A percentile compares a stretch with the other conserved stretches of the same genome.
phyloP scores from a whole-genome alignment of 257 asterid species.

The Solanum lycopersicoides region DNA sequence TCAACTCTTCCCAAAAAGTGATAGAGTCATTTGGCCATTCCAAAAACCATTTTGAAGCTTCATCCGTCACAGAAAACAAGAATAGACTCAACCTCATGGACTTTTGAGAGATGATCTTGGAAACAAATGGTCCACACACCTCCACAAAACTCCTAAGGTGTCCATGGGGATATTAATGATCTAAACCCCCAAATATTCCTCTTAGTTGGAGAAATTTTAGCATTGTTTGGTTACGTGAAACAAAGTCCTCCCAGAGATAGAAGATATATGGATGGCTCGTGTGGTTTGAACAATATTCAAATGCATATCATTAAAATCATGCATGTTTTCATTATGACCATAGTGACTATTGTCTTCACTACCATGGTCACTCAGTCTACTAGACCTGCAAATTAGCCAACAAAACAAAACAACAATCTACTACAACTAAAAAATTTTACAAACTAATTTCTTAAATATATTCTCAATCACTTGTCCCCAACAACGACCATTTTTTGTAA shows the following conservation, averaged over 20 bases:
- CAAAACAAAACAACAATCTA: not conserved
- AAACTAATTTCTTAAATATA: too few relatives aligned
- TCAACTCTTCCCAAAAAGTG: too few relatives aligned
- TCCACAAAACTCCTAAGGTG: not conserved
- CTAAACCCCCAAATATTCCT: not conserved
- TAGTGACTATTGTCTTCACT: not conserved
- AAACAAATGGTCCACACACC: not conserved
- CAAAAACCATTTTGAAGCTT: not conserved
- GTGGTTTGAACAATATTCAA: not conserved
- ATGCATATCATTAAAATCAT: not conserved
- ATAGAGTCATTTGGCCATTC: too few relatives aligned
- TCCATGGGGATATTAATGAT: not conserved
- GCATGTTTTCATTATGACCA: not conserved
- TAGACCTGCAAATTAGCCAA: not conserved
- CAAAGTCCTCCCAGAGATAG: not conserved
- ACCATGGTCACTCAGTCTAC: not conserved
- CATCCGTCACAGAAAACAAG: too few relatives aligned
- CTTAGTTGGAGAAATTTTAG: too few relatives aligned
- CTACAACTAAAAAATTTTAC: not conserved
- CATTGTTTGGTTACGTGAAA: not conserved
- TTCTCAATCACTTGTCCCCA: not conserved
- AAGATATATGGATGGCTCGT: not conserved
- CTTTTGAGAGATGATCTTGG: too few relatives aligned
- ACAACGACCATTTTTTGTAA: not conserved
- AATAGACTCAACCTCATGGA: too few relatives aligned